Percentiles rank a stretch among this genome's conserved stretches.
Conservation (phyloP, 805 yeast genomes). For the Yarrowia hollandica region DNA sequence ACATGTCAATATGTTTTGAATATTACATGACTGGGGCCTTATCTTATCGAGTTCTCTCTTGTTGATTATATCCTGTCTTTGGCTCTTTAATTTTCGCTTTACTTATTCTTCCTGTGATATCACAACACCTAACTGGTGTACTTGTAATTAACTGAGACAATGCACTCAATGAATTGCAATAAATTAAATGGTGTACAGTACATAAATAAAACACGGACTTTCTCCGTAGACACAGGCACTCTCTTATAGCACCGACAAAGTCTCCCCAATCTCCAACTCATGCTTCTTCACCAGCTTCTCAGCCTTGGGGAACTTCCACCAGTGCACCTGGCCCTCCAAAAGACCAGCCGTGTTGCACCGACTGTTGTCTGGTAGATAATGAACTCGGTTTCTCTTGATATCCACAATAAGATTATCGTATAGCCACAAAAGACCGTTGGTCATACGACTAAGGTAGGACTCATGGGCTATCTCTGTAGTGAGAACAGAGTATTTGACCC, state of each 20-base stretch:
- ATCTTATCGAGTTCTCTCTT: too few relatives aligned
- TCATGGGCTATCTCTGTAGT: neutral
- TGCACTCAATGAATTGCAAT: too few relatives aligned
- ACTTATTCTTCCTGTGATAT: too few relatives aligned
- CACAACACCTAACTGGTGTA: too few relatives aligned
- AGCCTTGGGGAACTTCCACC: slow-evolving; percentile 11
- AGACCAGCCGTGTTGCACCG: neutral
- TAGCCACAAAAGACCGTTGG: neutral
- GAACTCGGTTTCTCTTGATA: neutral
- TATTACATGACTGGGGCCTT: too few relatives aligned
- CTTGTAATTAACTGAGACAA: too few relatives aligned
- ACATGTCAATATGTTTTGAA: too few relatives aligned
- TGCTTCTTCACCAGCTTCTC: neutral
- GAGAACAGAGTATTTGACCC: neutral
- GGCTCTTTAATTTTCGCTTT: too few relatives aligned
- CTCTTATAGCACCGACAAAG: neutral
- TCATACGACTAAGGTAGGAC: neutral
- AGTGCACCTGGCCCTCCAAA: neutral
- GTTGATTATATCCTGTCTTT: too few relatives aligned
- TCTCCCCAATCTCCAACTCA: slow-evolving; percentile 10
- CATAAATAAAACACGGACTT: too few relatives aligned
- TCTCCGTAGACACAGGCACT: too few relatives aligned
- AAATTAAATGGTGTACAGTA: too few relatives aligned
- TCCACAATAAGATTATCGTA: neutral
- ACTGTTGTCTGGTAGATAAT: neutral